Evolutionary conservation across 148 eudicot species (phyloP).

Genomic region (Chenopodium formosanum): DNA sequence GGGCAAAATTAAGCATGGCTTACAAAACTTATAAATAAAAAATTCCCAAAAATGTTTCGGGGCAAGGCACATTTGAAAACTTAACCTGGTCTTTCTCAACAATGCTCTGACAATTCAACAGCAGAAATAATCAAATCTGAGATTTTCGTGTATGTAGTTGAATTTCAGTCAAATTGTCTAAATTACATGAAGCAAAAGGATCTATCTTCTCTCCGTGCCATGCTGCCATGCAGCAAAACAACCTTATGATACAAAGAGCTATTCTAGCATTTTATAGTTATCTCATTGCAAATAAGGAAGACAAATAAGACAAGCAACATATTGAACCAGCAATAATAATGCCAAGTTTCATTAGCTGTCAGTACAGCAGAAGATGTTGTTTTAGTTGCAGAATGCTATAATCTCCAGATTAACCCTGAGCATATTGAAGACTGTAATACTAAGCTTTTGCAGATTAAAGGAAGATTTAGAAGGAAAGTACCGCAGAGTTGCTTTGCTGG

Average conservation of each 20-base stretch:
- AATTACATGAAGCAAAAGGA: neutral
- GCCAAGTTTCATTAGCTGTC: too few relatives aligned
- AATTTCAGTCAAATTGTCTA: neutral
- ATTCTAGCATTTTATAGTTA: neutral
- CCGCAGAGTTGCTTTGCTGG: too few relatives aligned
- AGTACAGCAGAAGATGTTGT: too few relatives aligned
- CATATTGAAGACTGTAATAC: too few relatives aligned
- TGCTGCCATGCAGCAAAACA: too few relatives aligned
- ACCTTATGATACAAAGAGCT: neutral
- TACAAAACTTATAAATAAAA: neutral
- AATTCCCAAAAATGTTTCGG: neutral
- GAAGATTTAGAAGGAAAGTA: too few relatives aligned
- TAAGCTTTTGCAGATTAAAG: too few relatives aligned
- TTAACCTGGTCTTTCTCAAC: neutral
- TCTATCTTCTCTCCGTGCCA: neutral
- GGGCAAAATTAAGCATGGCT: neutral
- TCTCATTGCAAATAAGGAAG: neutral
- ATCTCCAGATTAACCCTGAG: too few relatives aligned
- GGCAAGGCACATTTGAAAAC: neutral
- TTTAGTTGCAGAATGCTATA: too few relatives aligned
- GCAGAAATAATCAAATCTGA: neutral
- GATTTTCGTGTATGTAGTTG: neutral
- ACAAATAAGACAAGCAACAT: neutral
- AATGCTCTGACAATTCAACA: neutral
- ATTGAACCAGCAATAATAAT: neutral